Evolutionary conservation across 2,329 filamentous ascomycete genomes (phyloP).

Genomic region (Davidsoniella virescens): DNA sequence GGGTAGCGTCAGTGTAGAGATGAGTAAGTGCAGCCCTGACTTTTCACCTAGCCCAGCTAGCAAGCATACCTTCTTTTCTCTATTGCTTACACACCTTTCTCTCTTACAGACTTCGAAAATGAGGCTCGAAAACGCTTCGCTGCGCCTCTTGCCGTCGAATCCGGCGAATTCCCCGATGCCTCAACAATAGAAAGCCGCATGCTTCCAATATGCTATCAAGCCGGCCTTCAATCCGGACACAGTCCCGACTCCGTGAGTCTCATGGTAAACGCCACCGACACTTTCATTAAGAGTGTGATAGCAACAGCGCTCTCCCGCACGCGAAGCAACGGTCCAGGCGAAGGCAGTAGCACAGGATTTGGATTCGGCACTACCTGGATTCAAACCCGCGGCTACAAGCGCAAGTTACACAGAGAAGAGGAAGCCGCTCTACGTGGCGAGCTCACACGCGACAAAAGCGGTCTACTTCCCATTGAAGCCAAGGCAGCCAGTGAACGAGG

Average conservation of each 20-base stretch:
- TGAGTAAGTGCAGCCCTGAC: constrained; percentile 41
- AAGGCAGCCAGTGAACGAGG: constrained; percentile 57
- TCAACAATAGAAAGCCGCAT: constrained; percentile 46
- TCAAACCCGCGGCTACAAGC: constrained; percentile 62
- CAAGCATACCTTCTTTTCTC: background rate
- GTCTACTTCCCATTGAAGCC: constrained; percentile 65
- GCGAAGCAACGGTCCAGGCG: constrained; percentile 46
- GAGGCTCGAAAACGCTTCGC: constrained; percentile 51
- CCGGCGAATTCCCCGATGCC: constrained; percentile 53
- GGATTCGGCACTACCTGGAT: constrained; percentile 55
- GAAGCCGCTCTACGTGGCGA: constrained; percentile 57
- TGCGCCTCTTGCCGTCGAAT: constrained; percentile 48
- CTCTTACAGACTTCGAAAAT: constrained; percentile 41
- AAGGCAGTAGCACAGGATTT: constrained; percentile 43
- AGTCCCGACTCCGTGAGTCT: constrained; percentile 43
- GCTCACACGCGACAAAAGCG: constrained; percentile 55
- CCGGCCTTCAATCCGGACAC: constrained; percentile 43
- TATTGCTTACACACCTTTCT: background rate
- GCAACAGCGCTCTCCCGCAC: constrained; percentile 48
- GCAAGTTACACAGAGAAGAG: constrained; percentile 62
- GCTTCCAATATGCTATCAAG: constrained; percentile 53
- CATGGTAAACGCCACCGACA: constrained; percentile 49
- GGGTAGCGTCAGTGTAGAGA: constrained; percentile 50
- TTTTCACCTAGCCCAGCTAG: background rate
- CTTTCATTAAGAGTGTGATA: constrained; percentile 50